Base-by-base conservation (phyloP, 768 basidiomycete species). In the Hysterangium stoloniferum region DNA sequence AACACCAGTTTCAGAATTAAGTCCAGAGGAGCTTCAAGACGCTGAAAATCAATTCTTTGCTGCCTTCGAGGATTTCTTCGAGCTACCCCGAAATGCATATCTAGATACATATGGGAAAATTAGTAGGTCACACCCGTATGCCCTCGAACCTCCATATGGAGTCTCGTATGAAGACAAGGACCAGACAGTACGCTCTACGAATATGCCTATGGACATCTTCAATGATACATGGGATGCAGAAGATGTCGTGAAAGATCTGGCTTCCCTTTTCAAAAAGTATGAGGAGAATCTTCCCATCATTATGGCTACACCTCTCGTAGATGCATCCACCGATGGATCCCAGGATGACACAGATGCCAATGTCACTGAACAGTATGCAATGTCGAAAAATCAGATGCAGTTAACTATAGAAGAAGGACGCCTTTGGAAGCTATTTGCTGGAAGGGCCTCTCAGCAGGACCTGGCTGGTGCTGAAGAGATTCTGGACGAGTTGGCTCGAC, bases 351-450 rank as follows among this genome's bases (percentile, higher is more conserved):
- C 33, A 8, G 47, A 35, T 15, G 35, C 19, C 19, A 20, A 22
- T 20, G 36, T 19, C 17, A 33, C 19, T 27, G 48, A 47, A 22
- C 41, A 52, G 35, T 46, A 32, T 15, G 53, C 53, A 7, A 52
- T 54, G 72, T 80, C 82, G 36, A 84, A 79, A 59, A 68, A 69
- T 1, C 86, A 88, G 56, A 64, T 74, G 31, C 72, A 78, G 52
- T 70, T 88, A 35, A 73, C 72, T 2, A 51, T 75, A 3, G 77
- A 82, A 36, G 86, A 89, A 62, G 77, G 76, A 27, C 62, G 63
- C 29, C 58, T 88, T 40, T 86, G 85, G 86, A 29, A 43, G 7
- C 38, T 27, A 7, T 22, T 48, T n/a, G 29, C 42, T 36, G 33
- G 36, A 17, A 4, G 50, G 51, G 38, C 34, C 3, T 36, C 47